These are phyloP conservation scores for Hortiboletus campestris DNA, from an alignment of 768 basidiomycete species.

Conservation along the genomic window DNA sequence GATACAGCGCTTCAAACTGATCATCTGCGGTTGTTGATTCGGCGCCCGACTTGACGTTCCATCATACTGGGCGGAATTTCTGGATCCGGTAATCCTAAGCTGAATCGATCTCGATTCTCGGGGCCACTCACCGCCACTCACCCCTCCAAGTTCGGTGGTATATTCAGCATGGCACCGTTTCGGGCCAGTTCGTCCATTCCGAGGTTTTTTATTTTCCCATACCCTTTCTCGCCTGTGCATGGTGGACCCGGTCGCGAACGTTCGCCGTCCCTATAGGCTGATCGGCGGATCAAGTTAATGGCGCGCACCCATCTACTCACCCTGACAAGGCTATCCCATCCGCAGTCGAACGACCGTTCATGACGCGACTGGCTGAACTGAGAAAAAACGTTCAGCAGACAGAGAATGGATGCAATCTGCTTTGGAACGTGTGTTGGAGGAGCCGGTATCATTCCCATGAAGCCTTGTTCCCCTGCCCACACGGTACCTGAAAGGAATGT, in stretches of 20 bases:
- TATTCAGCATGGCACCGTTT: not conserved
- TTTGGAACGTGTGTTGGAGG: slow-evolving; percentile 2
- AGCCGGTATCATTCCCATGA: slow-evolving; percentile 3
- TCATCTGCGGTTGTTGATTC: not conserved
- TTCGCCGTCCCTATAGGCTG: not conserved
- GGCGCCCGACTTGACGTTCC: not conserved
- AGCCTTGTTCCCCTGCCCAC: not conserved
- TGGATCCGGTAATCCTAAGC: not conserved
- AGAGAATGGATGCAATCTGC: not conserved
- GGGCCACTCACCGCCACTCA: not conserved
- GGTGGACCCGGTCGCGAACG: not conserved
- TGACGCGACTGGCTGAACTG: not conserved
- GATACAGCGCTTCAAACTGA: not conserved
- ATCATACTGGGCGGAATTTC: not conserved
- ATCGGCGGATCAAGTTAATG: not conserved
- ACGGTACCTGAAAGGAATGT: slow-evolving; percentile 7
- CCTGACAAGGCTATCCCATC: not conserved
- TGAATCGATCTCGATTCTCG: not conserved
- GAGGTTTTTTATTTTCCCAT: not conserved
- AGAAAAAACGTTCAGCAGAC: not conserved
- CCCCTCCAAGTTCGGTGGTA: not conserved
- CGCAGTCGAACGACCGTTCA: slow-evolving; percentile 2
- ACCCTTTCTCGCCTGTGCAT: not conserved
- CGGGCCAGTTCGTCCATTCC: not conserved
- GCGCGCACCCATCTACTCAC: too few relatives aligned